Percentiles rank a stretch among this genome's conserved stretches.
Evolutionary conservation across 2,329 filamentous ascomycete species (phyloP).

Genomic region (Cladophialophora exuberans): DNA sequence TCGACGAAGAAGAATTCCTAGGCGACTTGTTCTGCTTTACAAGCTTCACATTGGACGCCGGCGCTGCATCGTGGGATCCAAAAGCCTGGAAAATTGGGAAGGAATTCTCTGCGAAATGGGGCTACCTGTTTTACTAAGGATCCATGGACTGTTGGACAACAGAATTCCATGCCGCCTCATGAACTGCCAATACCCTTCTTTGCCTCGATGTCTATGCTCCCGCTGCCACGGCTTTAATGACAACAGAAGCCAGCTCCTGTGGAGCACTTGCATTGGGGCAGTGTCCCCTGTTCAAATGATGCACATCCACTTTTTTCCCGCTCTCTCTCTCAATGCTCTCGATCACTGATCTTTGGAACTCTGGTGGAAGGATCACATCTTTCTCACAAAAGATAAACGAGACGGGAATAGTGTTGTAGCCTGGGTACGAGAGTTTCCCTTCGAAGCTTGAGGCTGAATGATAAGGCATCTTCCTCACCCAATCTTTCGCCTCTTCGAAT

Average conservation of each 20-base stretch:
- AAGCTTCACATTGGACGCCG: constrained; percentile 40
- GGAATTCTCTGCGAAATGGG: constrained; percentile 90
- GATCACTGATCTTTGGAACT: constrained; percentile 39
- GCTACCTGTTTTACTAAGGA: constrained; percentile 68
- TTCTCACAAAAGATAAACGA: constrained; percentile 46
- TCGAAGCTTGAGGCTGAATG: constrained; percentile 39
- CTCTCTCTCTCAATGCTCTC: constrained; percentile 37
- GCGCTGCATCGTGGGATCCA: constrained; percentile 40
- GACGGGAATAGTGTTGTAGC: constrained; percentile 44
- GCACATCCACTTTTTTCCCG: constrained; percentile 40
- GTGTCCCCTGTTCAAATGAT: constrained; percentile 37
- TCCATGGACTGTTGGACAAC: background rate
- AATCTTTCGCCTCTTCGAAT: constrained; percentile 25
- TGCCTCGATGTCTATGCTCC: background rate
- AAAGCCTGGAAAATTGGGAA: constrained; percentile 41
- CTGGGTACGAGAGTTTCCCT: constrained; percentile 38
- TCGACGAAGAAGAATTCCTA: constrained; percentile 45
- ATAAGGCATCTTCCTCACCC: constrained; percentile 24
- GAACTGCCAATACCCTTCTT: background rate
- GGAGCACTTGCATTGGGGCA: constrained; percentile 34
- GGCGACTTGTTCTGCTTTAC: constrained; percentile 39
- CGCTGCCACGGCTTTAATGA: constrained; percentile 12
- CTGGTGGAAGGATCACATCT: constrained; percentile 42
- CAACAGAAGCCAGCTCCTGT: constrained; percentile 29
- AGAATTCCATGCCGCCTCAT: background rate